Evolutionary conservation across 2,329 filamentous ascomycete species (phyloP), one percentile per base, ranked within the genome.

Genomic region (Xylariaceae sp.): DNA sequence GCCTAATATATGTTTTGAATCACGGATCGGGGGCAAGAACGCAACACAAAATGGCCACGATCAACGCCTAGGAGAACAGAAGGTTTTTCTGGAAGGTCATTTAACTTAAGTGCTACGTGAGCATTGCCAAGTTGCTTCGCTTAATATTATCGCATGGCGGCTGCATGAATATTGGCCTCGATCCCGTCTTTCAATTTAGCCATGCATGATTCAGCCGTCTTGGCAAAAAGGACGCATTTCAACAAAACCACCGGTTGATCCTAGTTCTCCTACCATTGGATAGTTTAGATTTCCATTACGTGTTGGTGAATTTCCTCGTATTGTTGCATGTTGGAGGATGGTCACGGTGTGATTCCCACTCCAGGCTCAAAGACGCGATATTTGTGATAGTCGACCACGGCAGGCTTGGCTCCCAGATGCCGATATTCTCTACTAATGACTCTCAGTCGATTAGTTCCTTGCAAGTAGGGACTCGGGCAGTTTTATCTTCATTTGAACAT

Each of bases 151-250:
- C 50, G 49, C 54, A 60, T 61, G 36, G 49, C 53, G 55, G 30
- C 52, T 63, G 61, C 60, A 65, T 60, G 45, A 50, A 52, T 54
- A 32, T 55, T 54, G 55, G 57, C 36, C 43, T 48, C 50, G 53
- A 53, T 55, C 21, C 48, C 53, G 45, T 54, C 30, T 53, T 44
- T 41, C 57, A 62, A 64, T 65, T 65, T 65, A 63, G 58, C 59
- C 63, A 60, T 58, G 60, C 59, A 64, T 61, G 52, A 51, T 64
- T 66, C 64, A 66, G 63, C 64, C 64, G 62, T 53, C 62, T 65
- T 65, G 64, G 64, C 63, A 10, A 53, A 54, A 58, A 46, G 18
- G 52, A 42, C 13, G 49, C 29, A 53, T 55, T 30, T 58, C 43
- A 48, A 46, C 18, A 16, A n/a, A n/a, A n/a, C n/a, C n/a, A 46